phyloP scores from a whole-genome alignment of 495 filamentous ascomycete species.

The Oidiodendron maius region DNA sequence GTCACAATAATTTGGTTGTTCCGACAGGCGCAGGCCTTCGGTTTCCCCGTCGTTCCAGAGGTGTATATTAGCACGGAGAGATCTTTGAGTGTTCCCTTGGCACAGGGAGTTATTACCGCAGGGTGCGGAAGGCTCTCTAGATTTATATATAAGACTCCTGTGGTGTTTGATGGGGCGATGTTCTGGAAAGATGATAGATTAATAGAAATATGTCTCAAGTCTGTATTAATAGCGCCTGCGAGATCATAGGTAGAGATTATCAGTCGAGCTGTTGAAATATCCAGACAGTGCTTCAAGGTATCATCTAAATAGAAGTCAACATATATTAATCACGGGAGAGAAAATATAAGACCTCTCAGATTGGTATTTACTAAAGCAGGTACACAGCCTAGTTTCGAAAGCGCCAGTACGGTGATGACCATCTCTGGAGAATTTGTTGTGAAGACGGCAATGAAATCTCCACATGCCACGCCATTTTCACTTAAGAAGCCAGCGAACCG shows the following conservation, averaged over 20 bases:
- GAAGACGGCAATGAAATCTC: constrained; percentile 41
- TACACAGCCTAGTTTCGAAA: constrained; percentile 16
- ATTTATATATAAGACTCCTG: constrained; percentile 1
- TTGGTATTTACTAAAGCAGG: constrained; percentile 19
- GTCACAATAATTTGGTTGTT: constrained; percentile 21
- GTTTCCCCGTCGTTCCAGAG: constrained; percentile 22
- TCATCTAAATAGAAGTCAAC: constrained; percentile 32
- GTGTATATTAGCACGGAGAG: constrained; percentile 17
- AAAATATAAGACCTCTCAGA: constrained; percentile 17
- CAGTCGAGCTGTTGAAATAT: constrained; percentile 14
- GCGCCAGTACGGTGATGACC: constrained; percentile 17
- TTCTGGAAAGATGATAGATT: constrained; percentile 35
- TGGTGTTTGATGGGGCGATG: not conserved
- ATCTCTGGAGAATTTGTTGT: constrained; percentile 30
- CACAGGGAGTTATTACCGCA: constrained; percentile 12
- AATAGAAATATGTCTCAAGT: constrained; percentile 34
- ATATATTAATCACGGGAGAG: not conserved
- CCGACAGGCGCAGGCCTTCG: constrained; percentile 21
- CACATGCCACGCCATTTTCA: constrained; percentile 28
- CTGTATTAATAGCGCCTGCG: constrained; percentile 26
- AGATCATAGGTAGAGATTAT: constrained; percentile 40
- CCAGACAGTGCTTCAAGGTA: constrained; percentile 24
- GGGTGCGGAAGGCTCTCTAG: constrained; percentile 2
- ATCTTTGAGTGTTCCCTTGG: constrained; percentile 28
- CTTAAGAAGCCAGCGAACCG: constrained; percentile 38